A percentile compares a stretch with the other conserved stretches of the same genome.
These are phyloP conservation scores for Lathyrus sativus DNA, from an alignment of 306 rosid species.

Conservation along the genomic window DNA sequence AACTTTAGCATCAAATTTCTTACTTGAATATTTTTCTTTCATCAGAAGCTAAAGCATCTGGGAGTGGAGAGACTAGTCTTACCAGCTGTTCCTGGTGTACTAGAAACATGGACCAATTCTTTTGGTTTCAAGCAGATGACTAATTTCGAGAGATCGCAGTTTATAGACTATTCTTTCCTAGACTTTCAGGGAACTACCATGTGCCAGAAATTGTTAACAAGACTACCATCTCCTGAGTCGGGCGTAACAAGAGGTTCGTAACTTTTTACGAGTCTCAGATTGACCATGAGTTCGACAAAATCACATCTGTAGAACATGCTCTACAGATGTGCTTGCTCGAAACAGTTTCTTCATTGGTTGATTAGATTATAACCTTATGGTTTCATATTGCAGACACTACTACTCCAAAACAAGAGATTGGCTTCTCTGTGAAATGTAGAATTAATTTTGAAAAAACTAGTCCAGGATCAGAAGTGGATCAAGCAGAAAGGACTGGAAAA, in stretches of 20 bases:
- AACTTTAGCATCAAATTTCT: conserved; percentile 7
- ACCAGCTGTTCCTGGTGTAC: conserved; percentile 71
- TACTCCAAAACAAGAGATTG: conserved; percentile 19
- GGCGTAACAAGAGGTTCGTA: conserved; percentile 49
- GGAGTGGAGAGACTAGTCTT: conserved; percentile 84
- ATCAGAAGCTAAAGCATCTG: conserved; percentile 64
- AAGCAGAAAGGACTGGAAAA: conserved; percentile 43
- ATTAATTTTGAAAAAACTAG: conserved; percentile 43
- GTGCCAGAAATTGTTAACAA: conserved; percentile 76
- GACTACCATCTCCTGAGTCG: conserved; percentile 38
- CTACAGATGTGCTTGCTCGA: not conserved
- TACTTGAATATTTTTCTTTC: conserved; percentile 21
- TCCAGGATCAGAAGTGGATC: conserved; percentile 54
- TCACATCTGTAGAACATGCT: not conserved
- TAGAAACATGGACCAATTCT: conserved; percentile 75
- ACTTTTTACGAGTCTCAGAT: conserved; percentile 8
- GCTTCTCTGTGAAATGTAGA: conserved; percentile 29
- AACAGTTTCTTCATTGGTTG: not conserved
- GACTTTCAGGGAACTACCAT: conserved; percentile 69
- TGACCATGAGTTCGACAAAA: not conserved
- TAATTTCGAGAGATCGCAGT: conserved; percentile 56
- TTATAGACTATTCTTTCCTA: conserved; percentile 68
- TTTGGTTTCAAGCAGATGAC: conserved; percentile 75
- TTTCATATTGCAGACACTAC: conserved; percentile 43
- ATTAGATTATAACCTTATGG: not conserved